Evolutionary conservation across 352 stramenopile genomes (phyloP).

Genomic region (Phytophthora hybrid): DNA sequence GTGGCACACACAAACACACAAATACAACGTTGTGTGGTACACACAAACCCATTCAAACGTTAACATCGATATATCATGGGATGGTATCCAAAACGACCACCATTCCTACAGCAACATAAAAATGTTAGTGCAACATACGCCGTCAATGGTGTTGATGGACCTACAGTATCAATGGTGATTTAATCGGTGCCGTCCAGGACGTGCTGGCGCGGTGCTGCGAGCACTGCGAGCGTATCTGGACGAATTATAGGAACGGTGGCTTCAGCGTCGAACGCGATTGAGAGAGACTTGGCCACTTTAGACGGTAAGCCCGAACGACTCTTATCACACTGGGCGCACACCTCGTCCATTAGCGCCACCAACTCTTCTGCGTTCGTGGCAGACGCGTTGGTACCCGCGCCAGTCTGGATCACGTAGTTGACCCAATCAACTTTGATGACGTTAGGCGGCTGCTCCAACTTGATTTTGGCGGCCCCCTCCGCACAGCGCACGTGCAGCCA

Average conservation of each 20-base stretch:
- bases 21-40: too few species aligned
- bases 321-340: background rate
- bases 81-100: too few species aligned
- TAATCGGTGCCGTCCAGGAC: too few species aligned
- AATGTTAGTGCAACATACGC: too few species aligned
- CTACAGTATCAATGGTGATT: too few species aligned
- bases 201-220: constrained; percentile 8
- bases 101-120: too few species aligned
- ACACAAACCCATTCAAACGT: too few species aligned
- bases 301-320: background rate
- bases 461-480: background rate
- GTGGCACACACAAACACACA: too few species aligned
- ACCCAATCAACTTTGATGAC: constrained; percentile 14
- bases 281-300: constrained; percentile 1
- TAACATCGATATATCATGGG: too few species aligned
- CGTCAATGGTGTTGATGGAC: too few species aligned
- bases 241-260: background rate
- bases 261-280: background rate
- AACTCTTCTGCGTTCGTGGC: constrained; percentile 6
- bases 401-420: constrained; percentile 13
- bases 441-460: background rate
- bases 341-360: background rate
- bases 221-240: constrained; percentile 2
- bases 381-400: background rate
- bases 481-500: background rate